A percentile compares a stretch with the other conserved stretches of the same genome.
These are phyloP conservation scores for Corymbia maculata DNA, from an alignment of 345 rosid species.

Conservation along the genomic window DNA sequence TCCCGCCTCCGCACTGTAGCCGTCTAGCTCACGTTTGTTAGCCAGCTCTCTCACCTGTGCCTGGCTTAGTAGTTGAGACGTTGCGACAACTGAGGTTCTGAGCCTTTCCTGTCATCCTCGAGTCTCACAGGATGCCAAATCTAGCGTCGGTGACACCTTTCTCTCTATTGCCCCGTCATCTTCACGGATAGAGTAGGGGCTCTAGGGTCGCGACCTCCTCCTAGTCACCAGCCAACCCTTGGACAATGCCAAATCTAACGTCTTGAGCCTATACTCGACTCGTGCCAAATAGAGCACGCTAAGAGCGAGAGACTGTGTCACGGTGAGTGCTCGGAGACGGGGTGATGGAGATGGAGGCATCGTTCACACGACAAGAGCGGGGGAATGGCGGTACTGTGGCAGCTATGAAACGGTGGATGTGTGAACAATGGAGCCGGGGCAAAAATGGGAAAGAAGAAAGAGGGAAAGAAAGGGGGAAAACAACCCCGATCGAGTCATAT, in stretches of 20 bases:
- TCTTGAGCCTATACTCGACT: neutral
- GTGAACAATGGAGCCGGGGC: neutral
- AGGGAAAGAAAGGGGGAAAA: neutral
- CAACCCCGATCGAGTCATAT: neutral
- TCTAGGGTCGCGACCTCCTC: neutral
- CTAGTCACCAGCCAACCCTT: neutral
- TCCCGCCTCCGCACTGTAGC: neutral
- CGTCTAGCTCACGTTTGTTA: neutral
- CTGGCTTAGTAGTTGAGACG: neutral
- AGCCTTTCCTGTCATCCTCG: neutral
- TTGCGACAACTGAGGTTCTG: neutral
- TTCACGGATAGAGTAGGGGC: neutral
- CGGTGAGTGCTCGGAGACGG: neutral
- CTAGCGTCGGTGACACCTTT: neutral
- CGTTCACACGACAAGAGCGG: neutral
- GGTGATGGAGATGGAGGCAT: neutral
- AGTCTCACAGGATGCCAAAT: neutral
- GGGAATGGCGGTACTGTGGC: neutral
- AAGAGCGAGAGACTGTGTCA: neutral
- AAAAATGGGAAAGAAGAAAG: neutral
- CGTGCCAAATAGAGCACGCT: neutral
- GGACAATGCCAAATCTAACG: neutral
- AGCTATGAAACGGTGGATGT: neutral
- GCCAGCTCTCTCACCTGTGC: neutral
- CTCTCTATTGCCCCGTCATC: neutral